These are phyloP conservation scores for Styphnolobium japonicum DNA, from an alignment of 306 rosid genomes.

Conservation along the genomic window DNA sequence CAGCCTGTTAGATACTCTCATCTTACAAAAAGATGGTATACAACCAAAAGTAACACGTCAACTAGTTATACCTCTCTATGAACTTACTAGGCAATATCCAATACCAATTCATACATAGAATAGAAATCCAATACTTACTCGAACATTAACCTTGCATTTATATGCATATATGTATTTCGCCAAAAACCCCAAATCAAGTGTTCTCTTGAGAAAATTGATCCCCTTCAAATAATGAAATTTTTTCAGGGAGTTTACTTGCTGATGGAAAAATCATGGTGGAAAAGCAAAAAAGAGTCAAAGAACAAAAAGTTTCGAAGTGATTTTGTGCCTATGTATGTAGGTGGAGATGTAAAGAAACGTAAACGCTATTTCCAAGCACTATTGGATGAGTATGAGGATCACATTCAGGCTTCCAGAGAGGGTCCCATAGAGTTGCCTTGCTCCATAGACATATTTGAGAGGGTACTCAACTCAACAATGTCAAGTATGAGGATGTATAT, in stretches of 20 bases:
- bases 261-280: background rate
- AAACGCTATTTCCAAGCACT: background rate
- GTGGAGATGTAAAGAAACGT: background rate
- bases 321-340: background rate
- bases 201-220: too few relatives aligned
- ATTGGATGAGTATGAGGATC: background rate
- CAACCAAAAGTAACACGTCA: background rate
- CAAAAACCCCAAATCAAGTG: too few relatives aligned
- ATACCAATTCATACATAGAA: too few relatives aligned
- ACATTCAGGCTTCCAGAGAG: background rate
- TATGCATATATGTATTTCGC: too few relatives aligned
- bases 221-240: background rate
- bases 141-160: background rate
- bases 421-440: background rate
- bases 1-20: background rate
- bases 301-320: background rate
- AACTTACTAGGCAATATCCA: background rate
- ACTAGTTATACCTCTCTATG: background rate
- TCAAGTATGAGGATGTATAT: too few relatives aligned
- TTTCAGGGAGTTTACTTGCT: background rate
- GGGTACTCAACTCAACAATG: background rate
- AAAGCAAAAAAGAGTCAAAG: background rate
- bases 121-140: too few relatives aligned
- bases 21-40: background rate
- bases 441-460: background rate